Evolutionary conservation across 1,284 basidiomycete species (phyloP).

Genomic region (Malassezia obtusa): DNA sequence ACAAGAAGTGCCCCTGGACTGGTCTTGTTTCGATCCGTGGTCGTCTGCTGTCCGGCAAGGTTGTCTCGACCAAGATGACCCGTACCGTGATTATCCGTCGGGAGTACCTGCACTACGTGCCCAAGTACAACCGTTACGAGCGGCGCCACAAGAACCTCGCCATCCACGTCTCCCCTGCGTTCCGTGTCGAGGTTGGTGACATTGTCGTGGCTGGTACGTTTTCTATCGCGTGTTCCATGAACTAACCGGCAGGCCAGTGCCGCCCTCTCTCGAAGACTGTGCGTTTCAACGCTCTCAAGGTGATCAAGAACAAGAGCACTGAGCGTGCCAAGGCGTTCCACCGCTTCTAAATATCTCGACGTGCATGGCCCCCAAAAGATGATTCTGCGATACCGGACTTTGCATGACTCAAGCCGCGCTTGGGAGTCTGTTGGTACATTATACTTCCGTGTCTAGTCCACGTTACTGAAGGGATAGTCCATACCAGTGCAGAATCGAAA

Average conservation of each 20-base stretch:
- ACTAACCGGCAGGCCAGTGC: slow-evolving; percentile 63
- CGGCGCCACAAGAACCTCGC: slow-evolving; percentile 87
- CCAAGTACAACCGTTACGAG: slow-evolving; percentile 72
- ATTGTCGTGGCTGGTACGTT: slow-evolving; percentile 69
- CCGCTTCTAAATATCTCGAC: slow-evolving; percentile 64
- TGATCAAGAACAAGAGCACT: slow-evolving; percentile 53
- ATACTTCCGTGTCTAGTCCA: background rate
- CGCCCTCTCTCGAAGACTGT: slow-evolving; percentile 98
- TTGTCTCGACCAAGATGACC: slow-evolving; percentile 98
- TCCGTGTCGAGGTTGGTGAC: slow-evolving; percentile 76
- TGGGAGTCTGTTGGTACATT: slow-evolving; percentile 1
- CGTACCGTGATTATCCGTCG: slow-evolving; percentile 96
- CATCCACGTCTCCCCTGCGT: slow-evolving; percentile 91
- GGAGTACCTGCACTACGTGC: slow-evolving; percentile 91
- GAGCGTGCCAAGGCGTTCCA: slow-evolving; percentile 68
- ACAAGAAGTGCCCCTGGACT: slow-evolving; percentile 99
- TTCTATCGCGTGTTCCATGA: background rate
- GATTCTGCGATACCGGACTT: slow-evolving; percentile 1
- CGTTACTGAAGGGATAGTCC: background rate
- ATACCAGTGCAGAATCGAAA: slow-evolving; percentile 2
- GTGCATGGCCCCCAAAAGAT: slow-evolving; percentile 7
- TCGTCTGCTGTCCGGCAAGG: slow-evolving; percentile 93
- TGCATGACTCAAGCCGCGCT: background rate
- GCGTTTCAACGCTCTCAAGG: slow-evolving; percentile 92
- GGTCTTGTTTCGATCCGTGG: slow-evolving; percentile 74